Percentiles rank a stretch among this genome's conserved stretches.
Evolutionary conservation across 75 land plant species (phyloP).

Genomic region (Sequoiadendron giganteum): DNA sequence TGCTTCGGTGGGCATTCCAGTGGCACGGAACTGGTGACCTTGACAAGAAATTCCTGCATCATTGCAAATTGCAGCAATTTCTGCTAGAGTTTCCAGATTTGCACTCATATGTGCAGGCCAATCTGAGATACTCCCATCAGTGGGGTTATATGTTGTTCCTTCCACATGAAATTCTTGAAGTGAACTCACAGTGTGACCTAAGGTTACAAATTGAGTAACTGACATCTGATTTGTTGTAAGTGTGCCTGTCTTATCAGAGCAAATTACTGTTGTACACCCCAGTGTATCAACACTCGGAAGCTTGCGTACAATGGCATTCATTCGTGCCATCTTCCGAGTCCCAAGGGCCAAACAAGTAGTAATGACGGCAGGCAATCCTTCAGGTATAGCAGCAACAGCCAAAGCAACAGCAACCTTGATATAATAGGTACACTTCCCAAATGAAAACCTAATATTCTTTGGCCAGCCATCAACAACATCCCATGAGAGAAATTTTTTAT

Average conservation of each 20-base stretch:
- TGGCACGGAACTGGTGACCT: conserved; percentile 49
- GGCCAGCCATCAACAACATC: conserved; percentile 69
- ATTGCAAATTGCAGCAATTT: conserved; percentile 81
- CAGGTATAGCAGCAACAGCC: conserved; percentile 94
- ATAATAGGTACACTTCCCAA: conserved; percentile 84
- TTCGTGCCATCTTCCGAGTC: conserved; percentile 88
- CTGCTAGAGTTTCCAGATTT: conserved; percentile 57
- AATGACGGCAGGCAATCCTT: conserved; percentile 91
- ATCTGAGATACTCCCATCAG: conserved; percentile 67
- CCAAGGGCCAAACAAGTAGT: conserved; percentile 90
- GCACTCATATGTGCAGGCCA: conserved; percentile 58
- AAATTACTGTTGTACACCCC: conserved; percentile 91
- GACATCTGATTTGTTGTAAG: conserved; percentile 95
- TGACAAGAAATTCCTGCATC: conserved; percentile 68
- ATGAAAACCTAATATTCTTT: conserved; percentile 58
- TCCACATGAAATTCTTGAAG: conserved; percentile 57
- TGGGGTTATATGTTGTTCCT: conserved; percentile 77
- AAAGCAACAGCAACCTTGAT: conserved; percentile 86
- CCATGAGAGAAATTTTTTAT: conserved; percentile 72
- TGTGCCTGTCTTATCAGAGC: conserved; percentile 94
- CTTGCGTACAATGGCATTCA: conserved; percentile 86
- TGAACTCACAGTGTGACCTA: conserved; percentile 37
- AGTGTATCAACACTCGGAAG: conserved; percentile 94
- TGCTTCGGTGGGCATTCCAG: conserved; percentile 91
- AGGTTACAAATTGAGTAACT: conserved; percentile 53